Percentiles rank a stretch among this genome's conserved stretches.
phyloP scores from a whole-genome alignment of 441 rosid genomes.

The Raphanus hybrid region DNA sequence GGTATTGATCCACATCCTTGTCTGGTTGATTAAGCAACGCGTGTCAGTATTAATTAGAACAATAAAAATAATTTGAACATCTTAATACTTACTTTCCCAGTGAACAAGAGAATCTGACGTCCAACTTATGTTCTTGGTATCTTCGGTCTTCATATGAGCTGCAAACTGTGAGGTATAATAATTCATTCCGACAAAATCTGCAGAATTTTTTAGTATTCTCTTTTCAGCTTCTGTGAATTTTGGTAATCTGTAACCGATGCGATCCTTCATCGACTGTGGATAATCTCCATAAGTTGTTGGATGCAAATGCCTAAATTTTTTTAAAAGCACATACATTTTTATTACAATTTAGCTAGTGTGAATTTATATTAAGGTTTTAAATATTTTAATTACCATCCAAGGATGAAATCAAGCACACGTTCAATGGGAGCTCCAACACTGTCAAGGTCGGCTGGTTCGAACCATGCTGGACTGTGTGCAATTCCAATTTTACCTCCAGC shows the following conservation, averaged over 20 bases:
- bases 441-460: slow-evolving; percentile 32
- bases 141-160: background rate
- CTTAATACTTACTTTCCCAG: slow-evolving; percentile 33
- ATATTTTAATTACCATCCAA: slow-evolving; percentile 38
- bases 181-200: slow-evolving; percentile 53
- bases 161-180: slow-evolving; percentile 43
- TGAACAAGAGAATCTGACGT: slow-evolving; percentile 36
- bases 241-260: slow-evolving; percentile 50
- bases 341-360: background rate
- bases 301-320: slow-evolving; percentile 38
- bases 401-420: slow-evolving; percentile 41
- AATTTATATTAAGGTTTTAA: background rate
- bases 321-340: background rate
- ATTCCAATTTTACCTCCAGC: slow-evolving; percentile 45
- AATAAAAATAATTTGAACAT: background rate
- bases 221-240: slow-evolving; percentile 45
- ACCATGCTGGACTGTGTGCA: slow-evolving; percentile 37
- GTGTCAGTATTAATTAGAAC: background rate
- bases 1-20: slow-evolving; percentile 11
- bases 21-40: background rate
- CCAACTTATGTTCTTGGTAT: slow-evolving; percentile 27
- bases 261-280: slow-evolving; percentile 46
- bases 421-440: slow-evolving; percentile 25
- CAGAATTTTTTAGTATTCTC: slow-evolving; percentile 38
- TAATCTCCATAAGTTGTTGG: slow-evolving; percentile 50